Percentiles rank a stretch among this genome's conserved stretches.
Conservation (phyloP, 2,329 filamentous ascomycete genomes). For the Parafenestella ontariensis region DNA sequence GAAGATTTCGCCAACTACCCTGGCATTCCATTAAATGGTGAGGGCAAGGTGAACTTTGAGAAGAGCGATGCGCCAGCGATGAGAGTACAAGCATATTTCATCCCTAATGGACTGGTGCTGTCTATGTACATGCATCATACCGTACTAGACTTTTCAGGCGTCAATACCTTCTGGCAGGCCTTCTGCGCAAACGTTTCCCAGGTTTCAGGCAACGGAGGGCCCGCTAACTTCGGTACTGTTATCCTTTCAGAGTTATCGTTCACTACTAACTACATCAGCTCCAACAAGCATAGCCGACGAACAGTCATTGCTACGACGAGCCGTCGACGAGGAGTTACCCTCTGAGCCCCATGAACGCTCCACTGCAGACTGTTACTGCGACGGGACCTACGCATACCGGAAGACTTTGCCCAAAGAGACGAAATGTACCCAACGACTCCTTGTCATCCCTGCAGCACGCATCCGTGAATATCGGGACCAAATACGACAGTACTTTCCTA, state of each 20-base stretch:
- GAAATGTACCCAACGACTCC: slow-evolving; percentile 34
- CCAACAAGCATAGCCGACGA: slow-evolving; percentile 27
- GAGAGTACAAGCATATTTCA: slow-evolving; percentile 43
- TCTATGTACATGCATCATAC: slow-evolving; percentile 45
- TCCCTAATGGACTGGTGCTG: slow-evolving; percentile 45
- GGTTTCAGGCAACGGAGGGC: slow-evolving; percentile 18
- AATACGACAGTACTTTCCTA: slow-evolving; percentile 25
- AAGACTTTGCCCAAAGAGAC: slow-evolving; percentile 35
- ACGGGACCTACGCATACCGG: slow-evolving; percentile 33
- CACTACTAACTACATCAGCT: slow-evolving; percentile 23
- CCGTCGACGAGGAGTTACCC: slow-evolving; percentile 28
- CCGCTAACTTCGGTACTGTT: slow-evolving; percentile 17
- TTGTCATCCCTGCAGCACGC: slow-evolving; percentile 36
- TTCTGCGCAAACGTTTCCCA: slow-evolving; percentile 34
- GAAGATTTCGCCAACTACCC: slow-evolving; percentile 36
- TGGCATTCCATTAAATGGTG: slow-evolving; percentile 34
- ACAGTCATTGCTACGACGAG: slow-evolving; percentile 28
- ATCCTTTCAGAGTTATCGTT: background rate
- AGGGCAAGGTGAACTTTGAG: slow-evolving; percentile 37
- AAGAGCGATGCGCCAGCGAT: slow-evolving; percentile 37
- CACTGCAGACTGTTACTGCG: slow-evolving; percentile 38
- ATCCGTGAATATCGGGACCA: slow-evolving; percentile 37
- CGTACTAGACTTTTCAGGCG: slow-evolving; percentile 41
- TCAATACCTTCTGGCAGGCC: slow-evolving; percentile 35
- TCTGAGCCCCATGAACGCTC: slow-evolving; percentile 7